Base-by-base conservation (phyloP, 371 early-diverging fungal species). In the Mucor lusitanicus region DNA sequence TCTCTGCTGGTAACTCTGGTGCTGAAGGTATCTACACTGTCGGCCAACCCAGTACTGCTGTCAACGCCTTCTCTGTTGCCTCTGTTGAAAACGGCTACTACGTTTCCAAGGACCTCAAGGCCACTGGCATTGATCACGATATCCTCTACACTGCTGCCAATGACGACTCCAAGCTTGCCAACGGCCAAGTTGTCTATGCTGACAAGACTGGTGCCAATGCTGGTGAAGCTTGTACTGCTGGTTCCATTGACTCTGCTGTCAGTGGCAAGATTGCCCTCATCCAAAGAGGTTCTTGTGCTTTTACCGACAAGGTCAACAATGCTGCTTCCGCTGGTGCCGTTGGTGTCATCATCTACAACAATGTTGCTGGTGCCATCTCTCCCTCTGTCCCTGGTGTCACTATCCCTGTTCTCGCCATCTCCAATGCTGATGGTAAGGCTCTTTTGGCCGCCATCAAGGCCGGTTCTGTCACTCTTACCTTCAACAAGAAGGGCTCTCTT, bases 1-100 rank as follows among this genome's bases (percentile, higher is more conserved):
- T 82, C 3, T 82, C 91, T 33, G 78, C 78, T 32, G 90, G 90
- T 28, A 91, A 91, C 64, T 64, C 77, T 35, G 91, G 90, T 21
- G 55, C 56, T 8, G 50, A 74, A 5, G 92, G 92, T 15, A 59
- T 83, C 40, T 85, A 65, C 57, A 73, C 81, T 11, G 72, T 79
- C 3, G 73, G 78, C 25, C 58, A 81, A 13, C 92, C 91, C 13
- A 82, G 82, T 46, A 81, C 87, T 21, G 73, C 84, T 8, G 35
- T 30, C 9, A 70, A 69, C n/a, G 87, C 83, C 13, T 76, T 88
- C 64, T 78, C 80, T 59, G 85, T 91, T 40, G 91, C 86, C 15
- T 87, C 90, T 12, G 68, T 89, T 59, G 89, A 90, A 53, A 86
- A 79, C 46, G 32, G 42, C 17, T 70, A 68, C 27, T 61, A 61